Conservation (phyloP, 176 grass and related monocot genomes). For the Rhipidocladum racemiflorum region DNA sequence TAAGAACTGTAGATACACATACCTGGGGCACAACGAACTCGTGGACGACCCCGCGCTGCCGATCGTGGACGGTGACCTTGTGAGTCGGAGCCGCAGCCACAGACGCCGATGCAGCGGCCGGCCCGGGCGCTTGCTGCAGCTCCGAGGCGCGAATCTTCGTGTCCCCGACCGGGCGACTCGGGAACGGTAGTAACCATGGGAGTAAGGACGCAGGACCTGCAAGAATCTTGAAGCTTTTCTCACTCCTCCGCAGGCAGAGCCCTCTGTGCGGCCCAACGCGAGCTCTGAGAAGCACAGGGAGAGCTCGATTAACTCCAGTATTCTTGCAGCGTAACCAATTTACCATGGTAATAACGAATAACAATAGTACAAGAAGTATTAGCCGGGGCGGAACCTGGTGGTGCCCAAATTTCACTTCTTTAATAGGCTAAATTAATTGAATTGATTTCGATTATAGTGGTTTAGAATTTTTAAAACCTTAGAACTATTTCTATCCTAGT, state of each 20-base stretch:
- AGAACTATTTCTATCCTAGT: too few species aligned
- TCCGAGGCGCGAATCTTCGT: slow-evolving; percentile 40
- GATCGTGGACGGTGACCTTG: slow-evolving; percentile 89
- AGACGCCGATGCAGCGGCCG: neutral
- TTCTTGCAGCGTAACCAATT: neutral
- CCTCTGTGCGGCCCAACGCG: slow-evolving; percentile 30
- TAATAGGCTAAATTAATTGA: too few species aligned
- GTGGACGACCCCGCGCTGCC: slow-evolving; percentile 69
- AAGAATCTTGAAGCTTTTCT: neutral
- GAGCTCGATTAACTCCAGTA: neutral
- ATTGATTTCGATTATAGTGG: too few species aligned
- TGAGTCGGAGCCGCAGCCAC: slow-evolving; percentile 36
- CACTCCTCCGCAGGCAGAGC: neutral
- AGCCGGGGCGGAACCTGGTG: too few species aligned
- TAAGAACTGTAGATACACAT: neutral
- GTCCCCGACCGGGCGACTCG: neutral
- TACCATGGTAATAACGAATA: neutral
- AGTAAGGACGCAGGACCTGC: slow-evolving; percentile 1
- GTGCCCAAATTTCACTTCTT: too few species aligned
- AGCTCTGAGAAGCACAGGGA: slow-evolving; percentile 15
- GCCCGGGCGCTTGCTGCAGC: slow-evolving; percentile 35
- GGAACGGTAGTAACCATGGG: neutral
- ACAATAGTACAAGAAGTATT: neutral
- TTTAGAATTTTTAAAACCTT: too few species aligned
- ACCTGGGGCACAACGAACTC: slow-evolving; percentile 94